phyloP scores from a whole-genome alignment of 2,329 filamentous ascomycete species.

The Trichoderma endophyticum region DNA sequence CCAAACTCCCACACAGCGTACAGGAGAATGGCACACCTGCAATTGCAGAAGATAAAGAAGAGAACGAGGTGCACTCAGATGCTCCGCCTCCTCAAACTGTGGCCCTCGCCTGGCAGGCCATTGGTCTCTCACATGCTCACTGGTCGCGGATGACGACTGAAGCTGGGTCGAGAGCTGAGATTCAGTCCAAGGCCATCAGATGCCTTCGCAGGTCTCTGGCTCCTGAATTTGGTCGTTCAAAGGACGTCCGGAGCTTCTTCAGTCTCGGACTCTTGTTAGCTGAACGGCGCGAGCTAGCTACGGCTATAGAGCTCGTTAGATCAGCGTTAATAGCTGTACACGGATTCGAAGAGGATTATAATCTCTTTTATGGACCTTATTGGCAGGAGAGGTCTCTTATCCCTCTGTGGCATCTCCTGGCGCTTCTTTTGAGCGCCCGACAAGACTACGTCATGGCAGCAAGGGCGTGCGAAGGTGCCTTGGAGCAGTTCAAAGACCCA shows the following conservation, averaged over 20 bases:
- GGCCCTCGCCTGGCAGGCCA: slow-evolving; percentile 73
- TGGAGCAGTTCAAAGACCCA: slow-evolving; percentile 81
- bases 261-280: slow-evolving; percentile 81
- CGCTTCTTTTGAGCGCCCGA: slow-evolving; percentile 78
- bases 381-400: slow-evolving; percentile 66
- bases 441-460: slow-evolving; percentile 80
- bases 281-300: slow-evolving; percentile 75
- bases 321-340: slow-evolving; percentile 64
- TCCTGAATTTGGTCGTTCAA: slow-evolving; percentile 60
- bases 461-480: slow-evolving; percentile 82
- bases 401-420: slow-evolving; percentile 86
- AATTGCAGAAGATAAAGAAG: slow-evolving; percentile 29
- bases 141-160: slow-evolving; percentile 84
- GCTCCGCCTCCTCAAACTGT: slow-evolving; percentile 58
- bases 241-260: slow-evolving; percentile 75
- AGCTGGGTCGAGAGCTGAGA: slow-evolving; percentile 63
- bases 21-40: slow-evolving; percentile 30
- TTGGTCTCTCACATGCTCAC: slow-evolving; percentile 81
- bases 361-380: slow-evolving; percentile 46
- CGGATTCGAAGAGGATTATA: slow-evolving; percentile 43
- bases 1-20: slow-evolving; percentile 48
- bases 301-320: slow-evolving; percentile 80
- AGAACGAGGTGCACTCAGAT: slow-evolving; percentile 34
- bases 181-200: slow-evolving; percentile 74
- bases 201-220: slow-evolving; percentile 71